Evolutionary conservation across 305 asterid species (phyloP).

Genomic region (Rubia occidens): DNA sequence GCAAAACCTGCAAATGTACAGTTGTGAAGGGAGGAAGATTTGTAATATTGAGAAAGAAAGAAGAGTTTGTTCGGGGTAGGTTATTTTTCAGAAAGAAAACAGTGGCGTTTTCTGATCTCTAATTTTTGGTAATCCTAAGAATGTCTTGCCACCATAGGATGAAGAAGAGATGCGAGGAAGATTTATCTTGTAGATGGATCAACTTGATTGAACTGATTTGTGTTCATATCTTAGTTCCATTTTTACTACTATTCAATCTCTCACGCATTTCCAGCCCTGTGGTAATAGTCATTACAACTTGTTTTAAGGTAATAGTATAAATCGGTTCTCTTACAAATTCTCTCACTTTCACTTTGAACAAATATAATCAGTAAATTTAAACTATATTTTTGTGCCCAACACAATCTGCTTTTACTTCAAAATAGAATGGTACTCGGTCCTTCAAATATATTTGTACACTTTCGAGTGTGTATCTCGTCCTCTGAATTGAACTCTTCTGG

Average conservation of each 20-base stretch:
- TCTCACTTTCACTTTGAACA: too few relatives aligned
- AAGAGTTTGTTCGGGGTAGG: slow-evolving; percentile 33
- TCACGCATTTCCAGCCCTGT: too few relatives aligned
- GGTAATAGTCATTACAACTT: too few relatives aligned
- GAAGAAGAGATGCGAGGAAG: slow-evolving; percentile 21
- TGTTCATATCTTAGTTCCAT: slow-evolving; percentile 6
- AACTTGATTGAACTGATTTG: slow-evolving; percentile 3
- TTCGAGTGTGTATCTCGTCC: too few relatives aligned
- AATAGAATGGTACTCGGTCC: too few relatives aligned
- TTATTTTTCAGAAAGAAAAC: slow-evolving; percentile 23
- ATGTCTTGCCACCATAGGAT: slow-evolving; percentile 13
- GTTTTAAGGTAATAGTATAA: too few relatives aligned
- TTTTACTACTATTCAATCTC: neutral
- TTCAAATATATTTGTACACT: too few relatives aligned
- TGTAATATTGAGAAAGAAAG: slow-evolving; percentile 20
- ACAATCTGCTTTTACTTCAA: too few relatives aligned
- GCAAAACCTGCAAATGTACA: slow-evolving; percentile 38
- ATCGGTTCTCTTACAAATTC: too few relatives aligned
- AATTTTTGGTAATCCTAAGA: slow-evolving; percentile 26
- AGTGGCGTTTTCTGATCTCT: slow-evolving; percentile 25
- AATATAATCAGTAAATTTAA: too few relatives aligned
- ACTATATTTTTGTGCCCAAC: too few relatives aligned
- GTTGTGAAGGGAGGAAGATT: slow-evolving; percentile 35
- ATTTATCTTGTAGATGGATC: slow-evolving; percentile 9
- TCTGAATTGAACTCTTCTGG: too few relatives aligned